phyloP scores from a whole-genome alignment of 768 basidiomycete genomes.

The Pleurotus pulmonarius region DNA sequence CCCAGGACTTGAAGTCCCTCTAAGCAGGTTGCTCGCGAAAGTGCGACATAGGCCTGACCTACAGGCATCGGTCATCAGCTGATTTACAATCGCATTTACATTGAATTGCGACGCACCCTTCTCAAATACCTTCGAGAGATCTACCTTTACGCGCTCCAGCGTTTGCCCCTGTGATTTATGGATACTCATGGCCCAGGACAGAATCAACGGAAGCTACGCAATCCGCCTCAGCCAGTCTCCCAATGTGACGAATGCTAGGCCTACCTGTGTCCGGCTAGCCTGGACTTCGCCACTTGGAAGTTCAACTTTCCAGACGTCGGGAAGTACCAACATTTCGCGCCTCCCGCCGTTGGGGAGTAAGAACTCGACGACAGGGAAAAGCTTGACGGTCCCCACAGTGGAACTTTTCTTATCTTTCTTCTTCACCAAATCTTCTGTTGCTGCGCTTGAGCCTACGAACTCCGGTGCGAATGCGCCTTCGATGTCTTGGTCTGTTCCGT shows the following conservation, averaged over 20 bases:
- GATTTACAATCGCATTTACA: too few relatives aligned
- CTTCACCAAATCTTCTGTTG: constrained; percentile 17
- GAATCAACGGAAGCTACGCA: constrained; percentile 74
- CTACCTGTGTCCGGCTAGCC: constrained; percentile 74
- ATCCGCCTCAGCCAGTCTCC: constrained; percentile 1
- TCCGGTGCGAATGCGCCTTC: constrained; percentile 26
- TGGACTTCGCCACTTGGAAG: constrained; percentile 84
- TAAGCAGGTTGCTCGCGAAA: constrained; percentile 84
- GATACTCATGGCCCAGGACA: constrained; percentile 98
- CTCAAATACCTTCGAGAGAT: constrained; percentile 90
- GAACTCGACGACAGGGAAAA: constrained; percentile 80
- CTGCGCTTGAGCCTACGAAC: constrained; percentile 21
- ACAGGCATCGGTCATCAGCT: background rate
- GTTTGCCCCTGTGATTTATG: constrained; percentile 99
- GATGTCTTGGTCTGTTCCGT: constrained; percentile 37
- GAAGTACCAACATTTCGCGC: constrained; percentile 54
- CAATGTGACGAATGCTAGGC: constrained; percentile 13
- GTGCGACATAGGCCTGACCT: constrained; percentile 91
- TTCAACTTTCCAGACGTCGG: constrained; percentile 85
- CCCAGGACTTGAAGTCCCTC: constrained; percentile 83
- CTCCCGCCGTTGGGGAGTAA: constrained; percentile 51
- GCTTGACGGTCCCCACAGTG: constrained; percentile 13
- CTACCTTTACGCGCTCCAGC: constrained; percentile 90
- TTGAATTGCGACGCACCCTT: constrained; percentile 48
- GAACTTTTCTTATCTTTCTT: constrained; percentile 21